Conservation (phyloP, 805 yeast genomes). For the Pichia phayaonensis region DNA sequence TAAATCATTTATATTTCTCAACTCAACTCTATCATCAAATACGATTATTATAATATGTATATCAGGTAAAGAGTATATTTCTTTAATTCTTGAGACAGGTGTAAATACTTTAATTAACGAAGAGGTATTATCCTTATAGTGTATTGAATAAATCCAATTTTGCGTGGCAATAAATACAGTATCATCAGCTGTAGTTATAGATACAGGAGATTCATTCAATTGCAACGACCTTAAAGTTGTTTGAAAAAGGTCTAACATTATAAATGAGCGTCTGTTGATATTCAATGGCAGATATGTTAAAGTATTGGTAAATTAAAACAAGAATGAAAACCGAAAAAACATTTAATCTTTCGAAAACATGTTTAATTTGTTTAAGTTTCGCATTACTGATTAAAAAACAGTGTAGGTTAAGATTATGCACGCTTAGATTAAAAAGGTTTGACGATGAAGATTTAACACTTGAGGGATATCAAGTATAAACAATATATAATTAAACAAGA, state of each 20-base stretch:
- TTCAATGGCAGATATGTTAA: neutral
- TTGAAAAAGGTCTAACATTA: neutral
- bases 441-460: too few species aligned
- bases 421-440: too few species aligned
- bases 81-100: neutral
- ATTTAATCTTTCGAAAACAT: neutral
- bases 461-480: too few species aligned
- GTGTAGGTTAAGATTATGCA: too few species aligned
- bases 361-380: neutral
- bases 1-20: constrained; percentile 5
- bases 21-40: constrained; percentile 2
- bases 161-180: constrained; percentile 2
- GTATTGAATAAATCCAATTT: neutral
- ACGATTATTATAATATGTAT: constrained; percentile 2
- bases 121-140: neutral
- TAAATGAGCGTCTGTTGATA: neutral
- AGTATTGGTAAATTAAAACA: neutral
- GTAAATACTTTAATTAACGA: neutral
- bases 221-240: neutral
- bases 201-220: neutral
- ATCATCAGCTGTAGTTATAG: neutral
- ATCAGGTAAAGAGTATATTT: neutral
- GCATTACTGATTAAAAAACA: neutral
- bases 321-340: neutral
- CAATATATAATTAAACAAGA: too few species aligned